Base-by-base conservation (phyloP, 306 rosid genomes). In the Vigna unguiculata region DNA sequence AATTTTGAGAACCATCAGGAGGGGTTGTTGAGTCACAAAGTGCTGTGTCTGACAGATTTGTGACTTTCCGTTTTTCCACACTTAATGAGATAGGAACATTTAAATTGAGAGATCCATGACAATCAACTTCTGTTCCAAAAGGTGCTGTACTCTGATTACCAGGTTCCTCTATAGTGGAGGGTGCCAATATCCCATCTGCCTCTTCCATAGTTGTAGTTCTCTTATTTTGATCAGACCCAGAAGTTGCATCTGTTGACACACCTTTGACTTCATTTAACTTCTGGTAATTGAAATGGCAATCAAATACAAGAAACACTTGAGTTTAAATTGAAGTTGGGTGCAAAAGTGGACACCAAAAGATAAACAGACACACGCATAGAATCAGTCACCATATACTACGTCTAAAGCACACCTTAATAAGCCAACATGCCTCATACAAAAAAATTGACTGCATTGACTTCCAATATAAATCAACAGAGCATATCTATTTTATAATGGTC, bases 1-100 rank as follows among this genome's bases (percentile, higher is more conserved):
- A 83, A 54, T 74, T 72, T 57, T 54, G 82, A 72, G 78, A 71
- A 69, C 84, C 85, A 85, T 84, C 86, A 63, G 91, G 78, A 74
- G 78, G 47, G 38, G 77, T 55, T 41, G 51, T 78, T 64, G 74
- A 80, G 34, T 76, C 89, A 78, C 77, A 69, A 64, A 20, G 52
- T 67, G 58, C 47, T 47, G 72, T 61, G 58, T 86, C 89, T 21
- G 82, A 70, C 46, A 79, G 83, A 79, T 82, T 36, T 68, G 79
- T 9, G 62, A 72, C 75, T 81, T 89, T 88, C 28, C 90, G 93
- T 80, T 95, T 95, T 60, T 87, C 86, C 53, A 62, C 34, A 65
- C 59, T 81, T 65, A 80, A 76, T 43, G 79, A 58, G 32, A 83
- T 71, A 76, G 83, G 79, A 8, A 53, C 36, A 86, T 88, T 90